A percentile compares a stretch with the other conserved stretches of the same genome.
Evolutionary conservation across 139 green algal species (phyloP).

Genomic region (Chlamydomonas urium): DNA sequence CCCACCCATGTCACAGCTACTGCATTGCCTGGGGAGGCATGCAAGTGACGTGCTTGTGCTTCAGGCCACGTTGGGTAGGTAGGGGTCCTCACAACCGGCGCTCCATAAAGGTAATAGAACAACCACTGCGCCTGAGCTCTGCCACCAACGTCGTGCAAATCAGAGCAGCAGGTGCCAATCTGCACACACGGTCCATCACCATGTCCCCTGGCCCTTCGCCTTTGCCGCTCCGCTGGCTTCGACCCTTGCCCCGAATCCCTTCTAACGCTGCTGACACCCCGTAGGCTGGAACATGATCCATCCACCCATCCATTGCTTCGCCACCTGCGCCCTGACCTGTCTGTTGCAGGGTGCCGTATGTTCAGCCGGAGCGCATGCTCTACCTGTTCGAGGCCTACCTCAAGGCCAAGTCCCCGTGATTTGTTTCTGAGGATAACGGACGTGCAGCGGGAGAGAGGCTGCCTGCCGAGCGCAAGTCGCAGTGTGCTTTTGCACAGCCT

Average conservation of each 20-base stretch:
- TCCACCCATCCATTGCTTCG: neutral
- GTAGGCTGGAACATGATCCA: neutral
- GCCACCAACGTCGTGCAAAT: no score
- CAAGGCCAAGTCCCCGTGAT: neutral
- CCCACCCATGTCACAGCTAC: neutral
- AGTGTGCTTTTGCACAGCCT: no score
- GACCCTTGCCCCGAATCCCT: neutral
- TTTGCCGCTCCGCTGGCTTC: neutral
- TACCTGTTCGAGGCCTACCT: neutral
- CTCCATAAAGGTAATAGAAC: no score
- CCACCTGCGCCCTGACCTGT: neutral
- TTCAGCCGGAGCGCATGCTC: slow-evolving; percentile 15
- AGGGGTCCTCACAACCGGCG: no score
- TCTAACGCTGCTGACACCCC: no score
- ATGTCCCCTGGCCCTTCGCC: neutral
- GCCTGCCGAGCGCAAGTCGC: no score
- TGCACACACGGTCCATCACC: neutral
- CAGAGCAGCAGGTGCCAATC: no score
- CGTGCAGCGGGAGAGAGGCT: no score
- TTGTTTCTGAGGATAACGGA: no score
- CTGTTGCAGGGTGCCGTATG: slow-evolving; percentile 12
- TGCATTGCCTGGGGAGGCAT: neutral
- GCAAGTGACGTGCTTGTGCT: neutral
- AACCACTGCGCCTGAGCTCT: no score
- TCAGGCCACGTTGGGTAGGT: neutral